phyloP scores from a whole-genome alignment of 2,329 filamentous ascomycete species.

The Aspergillus oerlinghausenensis region DNA sequence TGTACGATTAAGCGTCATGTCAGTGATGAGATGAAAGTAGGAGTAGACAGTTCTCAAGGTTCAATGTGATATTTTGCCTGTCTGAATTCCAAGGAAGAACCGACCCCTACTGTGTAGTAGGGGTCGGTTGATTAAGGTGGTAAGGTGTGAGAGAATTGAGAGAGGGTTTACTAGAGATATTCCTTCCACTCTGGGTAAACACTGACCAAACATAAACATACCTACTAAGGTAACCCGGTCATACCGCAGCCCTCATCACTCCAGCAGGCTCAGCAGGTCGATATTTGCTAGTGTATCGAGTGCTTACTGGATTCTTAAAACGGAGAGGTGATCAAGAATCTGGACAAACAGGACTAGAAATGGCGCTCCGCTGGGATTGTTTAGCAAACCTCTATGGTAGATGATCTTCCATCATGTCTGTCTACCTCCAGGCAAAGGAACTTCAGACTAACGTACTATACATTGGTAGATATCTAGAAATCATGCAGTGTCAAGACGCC shows the following conservation, averaged over 20 bases:
- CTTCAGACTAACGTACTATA: constrained; percentile 33
- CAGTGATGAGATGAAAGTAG: background rate
- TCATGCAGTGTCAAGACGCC: constrained; percentile 5
- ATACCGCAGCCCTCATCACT: too few species aligned
- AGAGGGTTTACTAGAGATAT: too few species aligned
- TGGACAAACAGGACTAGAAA: background rate
- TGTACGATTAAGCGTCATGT: background rate
- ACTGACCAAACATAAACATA: too few species aligned
- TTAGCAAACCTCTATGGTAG: constrained; percentile 20
- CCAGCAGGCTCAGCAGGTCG: too few species aligned
- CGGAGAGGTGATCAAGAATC: background rate
- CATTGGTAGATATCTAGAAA: constrained; percentile 25
- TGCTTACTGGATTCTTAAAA: background rate
- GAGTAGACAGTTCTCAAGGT: background rate
- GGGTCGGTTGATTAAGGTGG: too few species aligned
- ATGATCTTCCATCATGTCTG: constrained; percentile 15
- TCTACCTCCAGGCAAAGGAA: constrained; percentile 14
- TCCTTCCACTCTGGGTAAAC: too few species aligned
- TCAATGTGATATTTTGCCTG: background rate
- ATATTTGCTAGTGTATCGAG: background rate
- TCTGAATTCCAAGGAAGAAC: background rate
- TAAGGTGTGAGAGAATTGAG: too few species aligned
- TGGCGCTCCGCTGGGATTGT: constrained; percentile 15
- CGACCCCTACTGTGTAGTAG: too few species aligned
- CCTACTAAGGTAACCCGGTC: too few species aligned